Conservation (phyloP, 2,329 filamentous ascomycete species). For the Fusarium nurragi region DNA sequence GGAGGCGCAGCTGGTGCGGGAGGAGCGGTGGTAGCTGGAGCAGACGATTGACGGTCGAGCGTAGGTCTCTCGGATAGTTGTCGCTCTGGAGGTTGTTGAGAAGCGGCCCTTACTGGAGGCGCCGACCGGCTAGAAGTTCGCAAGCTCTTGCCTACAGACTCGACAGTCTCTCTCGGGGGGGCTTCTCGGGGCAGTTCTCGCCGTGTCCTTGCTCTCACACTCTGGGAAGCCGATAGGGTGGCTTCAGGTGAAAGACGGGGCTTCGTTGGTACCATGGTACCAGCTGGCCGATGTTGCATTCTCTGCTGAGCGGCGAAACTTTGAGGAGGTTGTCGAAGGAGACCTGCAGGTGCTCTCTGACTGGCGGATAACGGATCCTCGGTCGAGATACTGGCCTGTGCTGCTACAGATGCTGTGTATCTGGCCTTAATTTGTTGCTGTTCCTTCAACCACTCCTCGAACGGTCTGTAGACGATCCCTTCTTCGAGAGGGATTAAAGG, state of each 20-base stretch:
- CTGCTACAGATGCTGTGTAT: constrained; percentile 45
- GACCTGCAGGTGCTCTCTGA: constrained; percentile 52
- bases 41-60: constrained; percentile 45
- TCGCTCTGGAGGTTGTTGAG: constrained; percentile 41
- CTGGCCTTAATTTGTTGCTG: constrained; percentile 54
- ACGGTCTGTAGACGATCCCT: constrained; percentile 71
- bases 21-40: constrained; percentile 32
- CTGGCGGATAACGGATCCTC: constrained; percentile 50
- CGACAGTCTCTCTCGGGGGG: constrained; percentile 35
- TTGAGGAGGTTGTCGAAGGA: constrained; percentile 66
- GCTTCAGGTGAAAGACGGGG: constrained; percentile 42
- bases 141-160: constrained; percentile 41
- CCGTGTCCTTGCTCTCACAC: constrained; percentile 42
- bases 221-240: constrained; percentile 44
- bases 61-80: constrained; percentile 35
- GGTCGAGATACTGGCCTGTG: constrained; percentile 41
- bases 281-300: constrained; percentile 61
- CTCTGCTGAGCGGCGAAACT: constrained; percentile 74
- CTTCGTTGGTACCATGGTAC: constrained; percentile 37
- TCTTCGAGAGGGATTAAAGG: constrained; percentile 70
- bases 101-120: constrained; percentile 44
- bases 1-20: constrained; percentile 36
- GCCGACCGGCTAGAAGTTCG: constrained; percentile 44
- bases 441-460: constrained; percentile 68
- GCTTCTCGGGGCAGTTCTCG: constrained; percentile 44